phyloP scores from a whole-genome alignment of 257 asterid species.

The Pogostemon cablin region DNA sequence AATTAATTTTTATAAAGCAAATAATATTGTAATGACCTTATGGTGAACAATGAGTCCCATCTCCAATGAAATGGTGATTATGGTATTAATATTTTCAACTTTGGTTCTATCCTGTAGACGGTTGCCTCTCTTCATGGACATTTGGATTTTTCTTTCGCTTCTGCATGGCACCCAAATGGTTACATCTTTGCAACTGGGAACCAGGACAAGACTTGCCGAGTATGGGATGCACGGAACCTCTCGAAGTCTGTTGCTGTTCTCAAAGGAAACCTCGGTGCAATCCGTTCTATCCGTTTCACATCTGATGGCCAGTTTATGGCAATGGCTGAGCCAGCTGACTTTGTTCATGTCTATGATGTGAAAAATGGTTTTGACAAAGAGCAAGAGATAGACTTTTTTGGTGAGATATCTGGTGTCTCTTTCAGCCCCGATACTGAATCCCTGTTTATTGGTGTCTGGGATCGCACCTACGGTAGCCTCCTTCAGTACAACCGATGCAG shows the following conservation, averaged over 20 bases:
- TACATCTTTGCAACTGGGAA: slow-evolving; percentile 65
- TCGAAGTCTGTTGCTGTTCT: slow-evolving; percentile 59
- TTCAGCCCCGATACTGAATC: slow-evolving; percentile 71
- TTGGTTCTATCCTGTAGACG: slow-evolving; percentile 36
- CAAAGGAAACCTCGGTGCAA: slow-evolving; percentile 74
- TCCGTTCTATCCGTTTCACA: slow-evolving; percentile 66
- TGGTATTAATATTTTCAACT: neutral
- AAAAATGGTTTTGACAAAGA: slow-evolving; percentile 57
- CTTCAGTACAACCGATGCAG: slow-evolving; percentile 65
- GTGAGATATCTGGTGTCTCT: slow-evolving; percentile 70
- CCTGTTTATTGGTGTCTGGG: slow-evolving; percentile 73
- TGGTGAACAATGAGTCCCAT: neutral
- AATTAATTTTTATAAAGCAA: neutral
- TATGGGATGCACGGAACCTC: slow-evolving; percentile 67
- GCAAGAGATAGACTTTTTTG: slow-evolving; percentile 72
- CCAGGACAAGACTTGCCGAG: slow-evolving; percentile 75
- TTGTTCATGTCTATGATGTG: slow-evolving; percentile 70
- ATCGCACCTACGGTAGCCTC: slow-evolving; percentile 71
- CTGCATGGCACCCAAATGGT: slow-evolving; percentile 78
- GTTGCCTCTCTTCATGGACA: slow-evolving; percentile 59
- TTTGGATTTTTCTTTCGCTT: slow-evolving; percentile 67
- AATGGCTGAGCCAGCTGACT: slow-evolving; percentile 41
- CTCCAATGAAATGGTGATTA: neutral
- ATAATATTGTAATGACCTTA: neutral
- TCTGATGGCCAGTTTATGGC: slow-evolving; percentile 75